Evolutionary conservation across 345 rosid genomes (phyloP).

Genomic region (Syzygium oleosum): DNA sequence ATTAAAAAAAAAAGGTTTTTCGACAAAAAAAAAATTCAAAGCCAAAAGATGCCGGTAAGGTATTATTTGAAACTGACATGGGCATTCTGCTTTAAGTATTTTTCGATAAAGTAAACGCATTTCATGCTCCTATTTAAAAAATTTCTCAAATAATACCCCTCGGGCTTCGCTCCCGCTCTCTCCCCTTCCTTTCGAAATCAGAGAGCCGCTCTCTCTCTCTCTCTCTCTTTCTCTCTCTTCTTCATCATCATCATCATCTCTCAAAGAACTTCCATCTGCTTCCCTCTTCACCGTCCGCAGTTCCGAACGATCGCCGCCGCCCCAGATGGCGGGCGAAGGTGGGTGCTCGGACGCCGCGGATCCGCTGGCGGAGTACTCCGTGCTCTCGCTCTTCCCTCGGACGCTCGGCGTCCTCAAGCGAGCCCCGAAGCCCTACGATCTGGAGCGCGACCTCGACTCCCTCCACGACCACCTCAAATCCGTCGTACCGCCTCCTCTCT

Average conservation of each 20-base stretch:
- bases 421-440: constrained; percentile 18
- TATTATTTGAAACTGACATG: too few relatives aligned
- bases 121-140: too few relatives aligned
- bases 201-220: not conserved
- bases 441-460: constrained; percentile 28
- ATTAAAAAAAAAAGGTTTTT: too few relatives aligned
- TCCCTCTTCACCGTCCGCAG: not conserved
- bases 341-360: constrained; percentile 15
- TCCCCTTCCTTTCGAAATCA: constrained; percentile 12
- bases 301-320: not conserved
- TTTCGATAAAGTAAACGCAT: too few relatives aligned
- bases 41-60: too few relatives aligned
- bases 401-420: constrained; percentile 35
- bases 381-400: constrained; percentile 56
- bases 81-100: too few relatives aligned
- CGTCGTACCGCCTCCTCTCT: constrained; percentile 21
- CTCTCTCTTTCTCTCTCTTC: not conserved
- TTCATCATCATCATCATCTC: not conserved
- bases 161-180: constrained; percentile 9
- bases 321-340: not conserved
- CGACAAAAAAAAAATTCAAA: too few relatives aligned
- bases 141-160: not conserved
- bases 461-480: constrained; percentile 53
- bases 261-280: not conserved
- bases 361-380: constrained; percentile 45